A percentile compares a stretch with the other conserved stretches of the same genome.
Evolutionary conservation across 2,329 filamentous ascomycete species (phyloP).

Genomic region (Dactylellina leptospora): DNA sequence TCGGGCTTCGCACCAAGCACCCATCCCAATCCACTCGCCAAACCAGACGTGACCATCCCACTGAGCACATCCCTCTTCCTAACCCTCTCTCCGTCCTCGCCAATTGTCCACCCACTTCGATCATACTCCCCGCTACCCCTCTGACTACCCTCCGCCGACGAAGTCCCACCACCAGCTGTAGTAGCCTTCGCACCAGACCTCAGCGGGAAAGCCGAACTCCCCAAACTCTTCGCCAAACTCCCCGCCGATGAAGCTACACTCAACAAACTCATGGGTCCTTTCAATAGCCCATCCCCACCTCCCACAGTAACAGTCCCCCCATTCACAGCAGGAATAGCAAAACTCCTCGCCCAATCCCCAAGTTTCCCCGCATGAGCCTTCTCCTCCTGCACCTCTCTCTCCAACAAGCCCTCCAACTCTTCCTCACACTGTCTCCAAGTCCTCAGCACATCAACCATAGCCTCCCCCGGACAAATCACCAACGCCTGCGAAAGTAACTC

Average conservation of each 20-base stretch:
- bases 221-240: slow-evolving; percentile 62
- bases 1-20: slow-evolving; percentile 68
- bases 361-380: slow-evolving; percentile 74
- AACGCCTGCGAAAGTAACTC: slow-evolving; percentile 80
- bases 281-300: slow-evolving; percentile 56
- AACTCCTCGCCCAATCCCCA: slow-evolving; percentile 63
- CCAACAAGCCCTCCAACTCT: slow-evolving; percentile 73
- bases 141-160: slow-evolving; percentile 61
- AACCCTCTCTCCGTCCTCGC: slow-evolving; percentile 61
- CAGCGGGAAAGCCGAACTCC: slow-evolving; percentile 64
- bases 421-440: slow-evolving; percentile 81
- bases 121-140: slow-evolving; percentile 54
- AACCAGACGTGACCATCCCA: slow-evolving; percentile 72
- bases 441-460: slow-evolving; percentile 77
- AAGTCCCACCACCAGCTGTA: slow-evolving; percentile 56
- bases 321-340: slow-evolving; percentile 55
- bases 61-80: slow-evolving; percentile 77
- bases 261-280: slow-evolving; percentile 66
- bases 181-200: slow-evolving; percentile 53
- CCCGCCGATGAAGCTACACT: slow-evolving; percentile 64
- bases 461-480: slow-evolving; percentile 73
- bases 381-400: slow-evolving; percentile 73
- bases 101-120: slow-evolving; percentile 53
- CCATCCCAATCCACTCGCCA: slow-evolving; percentile 75
- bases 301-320: slow-evolving; percentile 61